Base-by-base conservation (phyloP, 176 grass and related monocot species). In the Olyra latifolia region DNA sequence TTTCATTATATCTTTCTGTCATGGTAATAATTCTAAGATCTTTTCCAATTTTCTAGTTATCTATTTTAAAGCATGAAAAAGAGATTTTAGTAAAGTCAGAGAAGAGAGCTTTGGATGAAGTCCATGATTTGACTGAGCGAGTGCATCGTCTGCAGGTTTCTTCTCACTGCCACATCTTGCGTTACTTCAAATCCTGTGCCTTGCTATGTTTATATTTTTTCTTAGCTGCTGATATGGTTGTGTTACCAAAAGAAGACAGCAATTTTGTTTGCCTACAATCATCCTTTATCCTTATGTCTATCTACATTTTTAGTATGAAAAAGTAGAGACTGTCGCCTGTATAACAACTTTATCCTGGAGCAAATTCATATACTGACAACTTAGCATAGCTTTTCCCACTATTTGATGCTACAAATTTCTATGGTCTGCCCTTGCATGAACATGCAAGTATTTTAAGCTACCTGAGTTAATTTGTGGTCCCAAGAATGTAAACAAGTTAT, bases 61-160 rank as follows among this genome's bases (percentile, higher is more conserved):
- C 93, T 50, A 82, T 89, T 75, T 81, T 91, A 85, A 99, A 95
- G 84, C 71, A 82, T 90, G 93, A 88, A 85, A 95, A 95, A 48
- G 90, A 93, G 3, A 93, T 91, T 49, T 43, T 99, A 47, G 76
- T 59, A 5, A 95, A 88, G 17, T 93, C 84, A n/a, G 96, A 95
- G 80, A 95, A 85, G 86, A 84, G 69, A 75, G 93, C 96, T 77
- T 69, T 66, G 63, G 86, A 95, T 74, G 93, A 99, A 90, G 75
- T 91, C 69, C 84, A 52, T 64, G 77, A 76, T 85, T 85, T 99
- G 53, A 86, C 84, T 5, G 80, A 80, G 74, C 89, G 93, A 84
- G 90, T 99, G 54, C 86, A 91, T 86, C 92, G 92, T 59, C 87
- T 99, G 63, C 96, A 99, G 92, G 91, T 99, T 57, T 20, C 76